A percentile compares a stretch with the other conserved stretches of the same genome.
Conservation (phyloP, 768 basidiomycete species). For the Lactarius sanguifluus region DNA sequence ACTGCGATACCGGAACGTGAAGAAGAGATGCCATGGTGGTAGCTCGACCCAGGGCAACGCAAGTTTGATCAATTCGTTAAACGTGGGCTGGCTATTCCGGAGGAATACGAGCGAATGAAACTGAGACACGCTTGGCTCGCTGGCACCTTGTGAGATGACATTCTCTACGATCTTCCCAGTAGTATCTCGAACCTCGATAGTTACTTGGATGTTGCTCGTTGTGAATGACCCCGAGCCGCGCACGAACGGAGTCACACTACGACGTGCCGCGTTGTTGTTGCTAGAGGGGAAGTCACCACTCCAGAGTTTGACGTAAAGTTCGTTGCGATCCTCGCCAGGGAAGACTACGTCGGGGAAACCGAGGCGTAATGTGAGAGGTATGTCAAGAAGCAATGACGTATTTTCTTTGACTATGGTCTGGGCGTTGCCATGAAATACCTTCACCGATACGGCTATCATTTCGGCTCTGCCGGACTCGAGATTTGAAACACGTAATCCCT, state of each 20-base stretch:
- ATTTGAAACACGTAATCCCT: constrained; percentile 6
- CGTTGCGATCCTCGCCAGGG: constrained; percentile 89
- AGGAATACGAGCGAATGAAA: constrained; percentile 92
- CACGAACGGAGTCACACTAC: constrained; percentile 57
- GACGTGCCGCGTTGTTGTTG: constrained; percentile 51
- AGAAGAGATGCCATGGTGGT: constrained; percentile 87
- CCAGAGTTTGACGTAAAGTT: constrained; percentile 96
- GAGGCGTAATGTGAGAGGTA: constrained; percentile 79
- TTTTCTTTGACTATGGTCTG: constrained; percentile 77
- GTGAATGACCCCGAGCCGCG: constrained; percentile 54
- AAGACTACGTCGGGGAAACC: constrained; percentile 97
- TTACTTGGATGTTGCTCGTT: constrained; percentile 79
- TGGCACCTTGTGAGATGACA: constrained; percentile 79
- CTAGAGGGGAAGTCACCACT: constrained; percentile 78
- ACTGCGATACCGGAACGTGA: constrained; percentile 82
- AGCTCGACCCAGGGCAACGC: constrained; percentile 65
- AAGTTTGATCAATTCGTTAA: constrained; percentile 90
- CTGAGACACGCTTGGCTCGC: constrained; percentile 75
- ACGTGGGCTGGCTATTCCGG: constrained; percentile 86
- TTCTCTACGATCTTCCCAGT: constrained; percentile 68
- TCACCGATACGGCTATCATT: constrained; percentile 77
- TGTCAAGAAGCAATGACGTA: constrained; percentile 75
- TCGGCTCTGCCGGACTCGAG: constrained; percentile 63
- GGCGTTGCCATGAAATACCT: constrained; percentile 83
- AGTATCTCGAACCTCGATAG: constrained; percentile 79